Conservation (phyloP, 345 rosid genomes). For the Salix viminalis region DNA sequence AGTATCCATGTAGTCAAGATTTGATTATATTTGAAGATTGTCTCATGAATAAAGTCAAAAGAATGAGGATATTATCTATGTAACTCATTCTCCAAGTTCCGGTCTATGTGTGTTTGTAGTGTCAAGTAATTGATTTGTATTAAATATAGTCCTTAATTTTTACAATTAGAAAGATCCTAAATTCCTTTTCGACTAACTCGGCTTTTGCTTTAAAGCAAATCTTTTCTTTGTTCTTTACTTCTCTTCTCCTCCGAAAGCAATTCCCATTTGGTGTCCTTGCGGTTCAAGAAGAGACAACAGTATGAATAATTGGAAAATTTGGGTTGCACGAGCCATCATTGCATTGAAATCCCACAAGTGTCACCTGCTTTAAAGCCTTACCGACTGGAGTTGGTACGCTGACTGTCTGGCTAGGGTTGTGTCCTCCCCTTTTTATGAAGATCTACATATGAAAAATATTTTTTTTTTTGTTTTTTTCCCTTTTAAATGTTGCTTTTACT, state of each 20-base stretch:
- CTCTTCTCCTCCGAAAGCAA: neutral
- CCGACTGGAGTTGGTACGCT: neutral
- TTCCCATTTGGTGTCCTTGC: slow-evolving; percentile 6
- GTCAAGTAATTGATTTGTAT: neutral
- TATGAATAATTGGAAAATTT: neutral
- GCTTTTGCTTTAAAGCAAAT: neutral
- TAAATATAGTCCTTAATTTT: neutral
- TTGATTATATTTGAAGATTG: neutral
- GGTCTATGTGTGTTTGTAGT: neutral
- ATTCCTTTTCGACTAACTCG: neutral
- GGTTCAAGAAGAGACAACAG: neutral
- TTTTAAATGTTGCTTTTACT: neutral
- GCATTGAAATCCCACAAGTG: neutral
- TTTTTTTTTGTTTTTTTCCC: neutral
- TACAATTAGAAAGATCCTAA: neutral
- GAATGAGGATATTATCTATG: neutral
- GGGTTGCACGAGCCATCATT: slow-evolving; percentile 3
- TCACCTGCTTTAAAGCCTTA: neutral
- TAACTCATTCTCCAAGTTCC: neutral
- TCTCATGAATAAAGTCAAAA: neutral
- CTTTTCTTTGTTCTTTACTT: neutral
- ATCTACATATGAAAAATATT: neutral
- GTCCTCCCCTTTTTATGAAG: neutral
- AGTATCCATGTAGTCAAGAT: neutral
- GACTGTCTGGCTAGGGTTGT: neutral